phyloP scores from a whole-genome alignment of 345 rosid species.

The Litchi chinensis region DNA sequence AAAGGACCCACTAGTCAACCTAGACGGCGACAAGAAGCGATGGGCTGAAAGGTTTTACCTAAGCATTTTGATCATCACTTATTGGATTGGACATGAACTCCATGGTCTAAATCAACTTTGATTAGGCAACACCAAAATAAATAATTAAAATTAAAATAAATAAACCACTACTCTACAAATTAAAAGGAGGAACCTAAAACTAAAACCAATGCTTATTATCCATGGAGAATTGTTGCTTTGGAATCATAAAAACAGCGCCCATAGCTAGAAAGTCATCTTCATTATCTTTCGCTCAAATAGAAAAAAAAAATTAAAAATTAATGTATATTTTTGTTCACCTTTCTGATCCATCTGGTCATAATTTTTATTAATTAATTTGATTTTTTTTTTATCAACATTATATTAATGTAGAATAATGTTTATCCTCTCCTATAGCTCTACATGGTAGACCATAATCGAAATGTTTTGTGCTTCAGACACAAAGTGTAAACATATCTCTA shows the following conservation, averaged over 20 bases:
- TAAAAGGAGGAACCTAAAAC: constrained; percentile 20
- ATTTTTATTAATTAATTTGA: neutral
- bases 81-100: constrained; percentile 42
- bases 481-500: constrained; percentile 30
- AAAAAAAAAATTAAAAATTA: too few relatives aligned
- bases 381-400: constrained; percentile 5
- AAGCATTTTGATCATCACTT: constrained; percentile 29
- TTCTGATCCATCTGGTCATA: constrained; percentile 43
- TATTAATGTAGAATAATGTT: constrained; percentile 21
- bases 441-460: constrained; percentile 44
- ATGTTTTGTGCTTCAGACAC: constrained; percentile 32
- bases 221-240: constrained; percentile 29
- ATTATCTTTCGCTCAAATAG: neutral
- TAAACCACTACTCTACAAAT: too few relatives aligned
- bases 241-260: constrained; percentile 18
- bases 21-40: constrained; percentile 50
- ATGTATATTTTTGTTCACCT: neutral
- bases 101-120: constrained; percentile 20
- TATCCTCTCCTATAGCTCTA: constrained; percentile 32
- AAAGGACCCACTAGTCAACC: constrained; percentile 37
- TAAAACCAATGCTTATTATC: constrained; percentile 2
- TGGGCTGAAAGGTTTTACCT: constrained; percentile 60
- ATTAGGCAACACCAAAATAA: neutral
- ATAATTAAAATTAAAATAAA: too few relatives aligned
- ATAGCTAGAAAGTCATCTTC: constrained; percentile 12